Conservation (phyloP, 495 filamentous ascomycete species). For the Xylona heveae region DNA sequence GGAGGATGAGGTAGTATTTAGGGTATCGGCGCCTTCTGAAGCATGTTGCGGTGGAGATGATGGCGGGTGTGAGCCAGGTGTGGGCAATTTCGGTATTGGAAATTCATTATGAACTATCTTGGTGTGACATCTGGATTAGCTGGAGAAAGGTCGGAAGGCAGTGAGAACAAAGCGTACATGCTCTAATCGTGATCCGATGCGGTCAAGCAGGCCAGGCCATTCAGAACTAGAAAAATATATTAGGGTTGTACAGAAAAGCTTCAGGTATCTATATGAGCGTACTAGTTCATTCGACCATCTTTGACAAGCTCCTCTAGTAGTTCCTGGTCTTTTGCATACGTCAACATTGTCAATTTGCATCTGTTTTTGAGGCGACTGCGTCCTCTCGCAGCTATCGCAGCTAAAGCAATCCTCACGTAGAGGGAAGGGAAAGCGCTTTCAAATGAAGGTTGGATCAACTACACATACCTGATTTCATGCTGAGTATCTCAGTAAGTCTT, state of each 20-base stretch:
- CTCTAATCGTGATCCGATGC: constrained; percentile 29
- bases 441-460: too few relatives aligned
- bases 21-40: constrained; percentile 5
- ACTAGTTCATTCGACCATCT: constrained; percentile 3
- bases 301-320: constrained; percentile 4
- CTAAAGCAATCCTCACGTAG: too few relatives aligned
- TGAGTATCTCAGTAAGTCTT: too few relatives aligned
- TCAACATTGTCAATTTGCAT: too few relatives aligned
- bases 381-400: too few relatives aligned
- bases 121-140: constrained; percentile 6
- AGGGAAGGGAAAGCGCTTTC: too few relatives aligned
- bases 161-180: constrained; percentile 20
- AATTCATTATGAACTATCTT: constrained; percentile 33
- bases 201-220: constrained; percentile 30
- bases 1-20: not conserved
- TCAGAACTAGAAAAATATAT: constrained; percentile 22
- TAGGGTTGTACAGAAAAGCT: too few relatives aligned
- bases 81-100: constrained; percentile 22
- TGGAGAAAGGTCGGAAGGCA: not conserved
- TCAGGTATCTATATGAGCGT: not conserved
- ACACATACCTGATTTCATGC: too few relatives aligned
- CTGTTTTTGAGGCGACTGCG: too few relatives aligned
- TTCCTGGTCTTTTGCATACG: constrained; percentile 3
- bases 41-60: constrained; percentile 1
- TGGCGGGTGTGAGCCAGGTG: constrained; percentile 11